Conservation (phyloP, 805 yeast genomes). For the Peterozyma xylosa region DNA sequence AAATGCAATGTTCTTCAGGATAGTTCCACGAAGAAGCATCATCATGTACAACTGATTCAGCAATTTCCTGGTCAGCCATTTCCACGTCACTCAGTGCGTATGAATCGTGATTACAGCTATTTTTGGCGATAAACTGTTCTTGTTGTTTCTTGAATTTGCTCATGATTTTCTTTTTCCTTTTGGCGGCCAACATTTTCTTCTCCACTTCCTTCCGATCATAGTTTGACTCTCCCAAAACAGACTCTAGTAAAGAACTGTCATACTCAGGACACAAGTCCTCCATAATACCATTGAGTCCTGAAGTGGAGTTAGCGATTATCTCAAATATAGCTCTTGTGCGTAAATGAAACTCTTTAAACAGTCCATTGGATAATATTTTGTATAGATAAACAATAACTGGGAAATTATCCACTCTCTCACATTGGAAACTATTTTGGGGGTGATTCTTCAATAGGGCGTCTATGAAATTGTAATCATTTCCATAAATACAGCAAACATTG, state of each 20-base stretch:
- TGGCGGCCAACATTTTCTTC: conserved; percentile 64
- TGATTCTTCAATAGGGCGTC: background rate
- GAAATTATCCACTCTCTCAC: too few relatives aligned
- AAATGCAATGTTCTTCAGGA: conserved; percentile 69
- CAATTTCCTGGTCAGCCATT: conserved; percentile 15
- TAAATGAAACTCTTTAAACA: conserved; percentile 36
- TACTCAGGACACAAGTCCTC: conserved; percentile 28
- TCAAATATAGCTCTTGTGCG: conserved; percentile 51
- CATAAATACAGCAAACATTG: conserved; percentile 48
- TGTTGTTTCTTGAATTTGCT: conserved; percentile 80
- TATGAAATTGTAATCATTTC: conserved; percentile 20
- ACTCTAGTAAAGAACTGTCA: conserved; percentile 11
- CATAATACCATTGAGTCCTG: conserved; percentile 22
- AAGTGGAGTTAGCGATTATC: conserved; percentile 11
- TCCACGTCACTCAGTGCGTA: conserved; percentile 13
- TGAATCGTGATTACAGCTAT: conserved; percentile 2
- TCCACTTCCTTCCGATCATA: conserved; percentile 26
- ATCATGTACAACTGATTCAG: conserved; percentile 31
- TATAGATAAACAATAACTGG: conserved; percentile 28
- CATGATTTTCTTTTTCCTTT: conserved; percentile 61
- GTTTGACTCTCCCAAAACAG: conserved; percentile 5
- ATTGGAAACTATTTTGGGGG: background rate
- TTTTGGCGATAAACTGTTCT: conserved; percentile 45
- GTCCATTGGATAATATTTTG: conserved; percentile 32
- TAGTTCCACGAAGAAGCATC: conserved; percentile 50